Evolutionary conservation across 805 yeast genomes (phyloP), one percentile per base, ranked within the genome.

Genomic region (Saturnispora zaruensis): DNA sequence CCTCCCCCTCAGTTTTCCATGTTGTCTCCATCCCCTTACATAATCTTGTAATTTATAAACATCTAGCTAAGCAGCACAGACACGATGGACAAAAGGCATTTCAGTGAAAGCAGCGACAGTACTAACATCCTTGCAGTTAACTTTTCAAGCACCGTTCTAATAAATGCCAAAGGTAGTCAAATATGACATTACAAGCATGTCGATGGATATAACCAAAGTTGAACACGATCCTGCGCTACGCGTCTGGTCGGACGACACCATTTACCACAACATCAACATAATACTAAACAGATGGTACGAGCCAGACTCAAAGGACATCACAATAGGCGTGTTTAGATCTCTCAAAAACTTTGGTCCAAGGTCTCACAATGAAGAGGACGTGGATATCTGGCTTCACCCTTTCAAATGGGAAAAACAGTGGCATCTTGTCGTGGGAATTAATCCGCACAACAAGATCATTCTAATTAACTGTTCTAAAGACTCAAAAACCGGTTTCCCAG

Each of bases 371-470:
- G 21, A 25, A 37, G 43, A 28, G 4, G 51, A 43, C 9, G 46
- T 54, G 14, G 60, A 57, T n/a, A 40, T 64, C 21, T 50, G 59
- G 7, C 57, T 66, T 41, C 66, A 62, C 45, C 70, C 70, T 3
- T 64, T 66, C 34, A 47, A 44, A 18, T 64, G 64, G 63, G 55
- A 55, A 11, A 57, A 57, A 24, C 58, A 63, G 37, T 66, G 69
- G 69, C 67, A 66, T 52, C 49, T 66, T 18, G 68, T 67, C 1
- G 51, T 66, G 21, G 67, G 62, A 20, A 60, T 66, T 42, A 55
- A 54, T 33, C 46, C 55, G 8, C 48, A 50, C 28, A 54, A 56
- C 25, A 62, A 59, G 44, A 52, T 66, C 13, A 56, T 66, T 3
- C 46, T 66, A 16, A 45, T 66, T 6, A 52, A 66, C 50, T 66